Base-by-base conservation (phyloP, 2,329 filamentous ascomycete genomes). In the Alternaria novae-zelandiae region DNA sequence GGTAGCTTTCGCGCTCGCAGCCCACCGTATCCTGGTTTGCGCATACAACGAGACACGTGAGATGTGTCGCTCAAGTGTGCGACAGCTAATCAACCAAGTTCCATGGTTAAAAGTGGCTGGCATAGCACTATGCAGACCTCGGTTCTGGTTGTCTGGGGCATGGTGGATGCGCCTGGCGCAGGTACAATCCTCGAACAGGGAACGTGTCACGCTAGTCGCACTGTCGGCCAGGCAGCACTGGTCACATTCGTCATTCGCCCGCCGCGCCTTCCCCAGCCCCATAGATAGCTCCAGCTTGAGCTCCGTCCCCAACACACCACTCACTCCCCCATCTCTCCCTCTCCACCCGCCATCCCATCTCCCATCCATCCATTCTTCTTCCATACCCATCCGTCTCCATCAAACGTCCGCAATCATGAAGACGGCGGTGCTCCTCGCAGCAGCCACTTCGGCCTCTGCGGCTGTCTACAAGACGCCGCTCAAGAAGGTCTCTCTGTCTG, bases 391-490 rank as follows among this genome's bases (percentile, higher is more conserved):
- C 47, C 61, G 11, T 15, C n/a, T 17, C 57, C 45, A 47, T 53
- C 12, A 32, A 63, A 66, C 59, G 50, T 57, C 59, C 30, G 63
- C 36, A 74, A 72, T 64, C 82, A 98, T 97, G 95, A 97, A 96
- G 90, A 89, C 89, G 82, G 86, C 90, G 83, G 85, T 94, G 78
- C 82, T 97, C 79, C 86, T 93, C 81, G 90, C 93, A 80, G 89
- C 89, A 83, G 89, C 90, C 77, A 91, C 92, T 85, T 89, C 91
- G 80, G 91, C 91, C 80, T 88, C 92, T 79, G 95, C 93, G 74
- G 93, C 90, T 77, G 87, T 97, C 71, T 93, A 98, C 89, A 96
- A 93, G 87, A 91, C 97, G 88, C 96, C 96, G 88, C 90, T 99
- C 78, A 92, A 97, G 88, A 99, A 99, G 91, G 85, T 98, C 67